Conservation (phyloP, 139 green algal genomes). For the Ettlia oleoabundans region DNA sequence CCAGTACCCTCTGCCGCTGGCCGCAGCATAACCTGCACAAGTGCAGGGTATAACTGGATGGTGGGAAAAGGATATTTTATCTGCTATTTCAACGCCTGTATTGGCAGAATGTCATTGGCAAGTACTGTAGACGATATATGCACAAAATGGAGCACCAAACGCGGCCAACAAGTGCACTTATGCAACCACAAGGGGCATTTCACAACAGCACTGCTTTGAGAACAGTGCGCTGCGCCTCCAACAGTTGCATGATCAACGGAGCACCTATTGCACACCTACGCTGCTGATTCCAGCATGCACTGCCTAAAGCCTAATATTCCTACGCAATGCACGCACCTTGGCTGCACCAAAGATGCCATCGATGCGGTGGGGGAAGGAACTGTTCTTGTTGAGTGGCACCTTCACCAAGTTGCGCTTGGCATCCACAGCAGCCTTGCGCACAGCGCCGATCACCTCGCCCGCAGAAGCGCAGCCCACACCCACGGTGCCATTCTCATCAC, state of each 20-base stretch:
- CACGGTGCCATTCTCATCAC: constrained; percentile 72
- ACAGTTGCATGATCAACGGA: too few relatives aligned
- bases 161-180: too few relatives aligned
- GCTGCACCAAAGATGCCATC: constrained; percentile 87
- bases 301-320: too few relatives aligned
- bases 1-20: constrained; percentile 93
- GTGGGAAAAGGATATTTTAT: background rate
- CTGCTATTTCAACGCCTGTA: too few relatives aligned
- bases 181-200: too few relatives aligned
- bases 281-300: too few relatives aligned
- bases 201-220: too few relatives aligned
- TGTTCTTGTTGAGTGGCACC: constrained; percentile 66
- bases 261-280: too few relatives aligned
- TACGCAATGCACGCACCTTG: constrained; percentile 48
- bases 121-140: too few relatives aligned
- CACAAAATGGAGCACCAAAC: too few relatives aligned
- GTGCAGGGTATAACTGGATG: background rate
- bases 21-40: constrained; percentile 73
- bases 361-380: constrained; percentile 84
- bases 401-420: constrained; percentile 74
- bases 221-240: too few relatives aligned
- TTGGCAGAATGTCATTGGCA: too few relatives aligned
- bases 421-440: constrained; percentile 82
- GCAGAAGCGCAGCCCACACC: constrained; percentile 90
- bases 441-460: constrained; percentile 87